phyloP scores from a whole-genome alignment of 208 protist species.

The Leishmania braziliensis region DNA sequence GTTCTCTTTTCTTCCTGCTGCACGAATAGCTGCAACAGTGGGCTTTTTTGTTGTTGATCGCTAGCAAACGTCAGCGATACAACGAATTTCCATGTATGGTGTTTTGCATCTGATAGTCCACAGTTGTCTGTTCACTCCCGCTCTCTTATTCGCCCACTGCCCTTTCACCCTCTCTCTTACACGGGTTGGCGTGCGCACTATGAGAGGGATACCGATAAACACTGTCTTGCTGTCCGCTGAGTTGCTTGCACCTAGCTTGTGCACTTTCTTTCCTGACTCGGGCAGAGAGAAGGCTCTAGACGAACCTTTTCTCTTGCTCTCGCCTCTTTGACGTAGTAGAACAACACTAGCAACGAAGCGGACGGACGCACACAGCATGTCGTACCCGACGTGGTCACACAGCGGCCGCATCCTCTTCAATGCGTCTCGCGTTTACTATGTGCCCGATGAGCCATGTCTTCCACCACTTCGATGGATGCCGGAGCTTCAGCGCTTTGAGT shows the following conservation, averaged over 20 bases:
- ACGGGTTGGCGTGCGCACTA: neutral
- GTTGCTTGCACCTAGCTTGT: neutral
- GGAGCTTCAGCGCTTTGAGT: constrained; percentile 46
- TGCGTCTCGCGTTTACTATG: constrained; percentile 34
- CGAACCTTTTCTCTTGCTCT: neutral
- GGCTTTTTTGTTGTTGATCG: neutral
- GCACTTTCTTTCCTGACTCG: neutral
- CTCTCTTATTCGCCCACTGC: neutral
- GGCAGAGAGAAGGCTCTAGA: neutral
- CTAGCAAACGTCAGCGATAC: neutral
- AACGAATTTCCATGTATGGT: neutral
- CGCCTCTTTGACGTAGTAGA: too few species aligned
- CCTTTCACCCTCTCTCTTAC: neutral
- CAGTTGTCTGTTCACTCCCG: neutral
- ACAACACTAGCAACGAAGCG: neutral
- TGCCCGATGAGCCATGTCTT: constrained; percentile 30
- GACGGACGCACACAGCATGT: neutral
- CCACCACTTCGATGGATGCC: constrained; percentile 50
- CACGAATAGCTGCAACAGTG: neutral
- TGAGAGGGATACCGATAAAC: neutral
- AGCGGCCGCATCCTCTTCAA: constrained; percentile 34
- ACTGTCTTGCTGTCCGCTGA: neutral
- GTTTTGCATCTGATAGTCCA: neutral
- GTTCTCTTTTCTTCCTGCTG: neutral
- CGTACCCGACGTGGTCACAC: constrained; percentile 15